Base-by-base conservation (phyloP, 148 eudicot genomes). In the Mesembryanthemum crystallinum region DNA sequence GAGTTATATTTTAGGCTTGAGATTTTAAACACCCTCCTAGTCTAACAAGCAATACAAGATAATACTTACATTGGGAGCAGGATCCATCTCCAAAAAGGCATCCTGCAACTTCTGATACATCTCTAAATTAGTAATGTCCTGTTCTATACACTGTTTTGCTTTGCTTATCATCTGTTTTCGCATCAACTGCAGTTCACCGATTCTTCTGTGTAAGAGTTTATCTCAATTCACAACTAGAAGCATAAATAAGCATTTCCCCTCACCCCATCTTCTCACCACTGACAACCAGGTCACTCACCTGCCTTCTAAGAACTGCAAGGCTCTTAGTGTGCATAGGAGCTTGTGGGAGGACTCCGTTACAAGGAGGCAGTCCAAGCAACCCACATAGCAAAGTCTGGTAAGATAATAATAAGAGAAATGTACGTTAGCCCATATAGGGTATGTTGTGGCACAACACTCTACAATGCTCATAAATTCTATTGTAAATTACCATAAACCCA, bases 281-380 rank as follows among this genome's bases (percentile, higher is more conserved):
- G n/a, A n/a, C 29, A 67, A 24, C 29, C n/a, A n/a, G n/a, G n/a
- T 60, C 32, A 78, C 87, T 43, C 69, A 89, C 97, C 90, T 88
- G 97, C 78, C 84, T 89, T 81, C 80, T 89, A 30, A 92, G 88
- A 69, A 87, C 88, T 10, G 97, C 92, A 79, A 92, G 93, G 79
- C 93, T 92, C 83, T 87, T 86, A 0, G 98, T 92, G 76, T 92
- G 98, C 96, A 92, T 92, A 15, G 98, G 98, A 67, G 95, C 88
- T 75, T 92, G 97, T 29, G 97, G 97, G 55, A 92, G 87, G 54
- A 92, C 95, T 33, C 97, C 97, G 68, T 92, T 92, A 24, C 89
- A 86, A 27, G 97, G 97, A 75, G 97, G 97, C 8, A 92, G 86
- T 63, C 97, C 97, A 72, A 92, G 85, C 82, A 89, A 89, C 35